Conservation (phyloP, 139 green algal species). For the Dunaliella primolecta region DNA sequence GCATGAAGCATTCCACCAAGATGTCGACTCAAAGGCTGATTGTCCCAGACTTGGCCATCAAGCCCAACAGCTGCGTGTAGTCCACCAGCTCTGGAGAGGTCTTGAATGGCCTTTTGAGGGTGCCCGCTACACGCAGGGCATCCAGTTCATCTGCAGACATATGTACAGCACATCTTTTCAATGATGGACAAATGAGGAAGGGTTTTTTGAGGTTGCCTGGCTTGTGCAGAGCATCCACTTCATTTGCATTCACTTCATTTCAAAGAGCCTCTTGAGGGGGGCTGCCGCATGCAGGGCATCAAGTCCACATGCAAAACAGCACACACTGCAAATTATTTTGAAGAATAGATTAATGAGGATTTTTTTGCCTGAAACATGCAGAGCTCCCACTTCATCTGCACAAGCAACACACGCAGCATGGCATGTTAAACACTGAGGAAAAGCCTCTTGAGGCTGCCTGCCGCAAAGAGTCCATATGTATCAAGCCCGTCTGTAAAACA, state of each 20-base stretch:
- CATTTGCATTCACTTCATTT: not conserved
- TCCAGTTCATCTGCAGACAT: constrained; percentile 5
- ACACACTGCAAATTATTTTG: too few species aligned
- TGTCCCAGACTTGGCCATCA: not conserved
- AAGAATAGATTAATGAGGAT: too few species aligned
- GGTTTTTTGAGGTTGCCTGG: not conserved
- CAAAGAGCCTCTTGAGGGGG: not conserved
- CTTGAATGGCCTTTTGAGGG: not conserved
- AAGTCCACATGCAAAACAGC: not conserved
- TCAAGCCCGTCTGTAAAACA: too few species aligned
- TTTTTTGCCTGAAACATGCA: too few species aligned
- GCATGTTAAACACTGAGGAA: too few species aligned
- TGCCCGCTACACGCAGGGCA: constrained; percentile 1
- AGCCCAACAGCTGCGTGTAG: constrained; percentile 3
- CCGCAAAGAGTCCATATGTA: too few species aligned
- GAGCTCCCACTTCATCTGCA: too few species aligned
- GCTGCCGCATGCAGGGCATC: not conserved
- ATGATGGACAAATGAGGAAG: not conserved
- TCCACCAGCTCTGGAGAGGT: constrained; percentile 3
- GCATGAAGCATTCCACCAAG: too few species aligned
- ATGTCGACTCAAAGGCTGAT: too few species aligned
- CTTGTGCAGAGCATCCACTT: not conserved
- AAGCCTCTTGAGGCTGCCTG: too few species aligned
- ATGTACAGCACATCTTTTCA: not conserved
- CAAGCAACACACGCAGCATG: too few species aligned